Base-by-base conservation (phyloP, 2,329 filamentous ascomycete genomes). In the Arthrinium puccinioides region DNA sequence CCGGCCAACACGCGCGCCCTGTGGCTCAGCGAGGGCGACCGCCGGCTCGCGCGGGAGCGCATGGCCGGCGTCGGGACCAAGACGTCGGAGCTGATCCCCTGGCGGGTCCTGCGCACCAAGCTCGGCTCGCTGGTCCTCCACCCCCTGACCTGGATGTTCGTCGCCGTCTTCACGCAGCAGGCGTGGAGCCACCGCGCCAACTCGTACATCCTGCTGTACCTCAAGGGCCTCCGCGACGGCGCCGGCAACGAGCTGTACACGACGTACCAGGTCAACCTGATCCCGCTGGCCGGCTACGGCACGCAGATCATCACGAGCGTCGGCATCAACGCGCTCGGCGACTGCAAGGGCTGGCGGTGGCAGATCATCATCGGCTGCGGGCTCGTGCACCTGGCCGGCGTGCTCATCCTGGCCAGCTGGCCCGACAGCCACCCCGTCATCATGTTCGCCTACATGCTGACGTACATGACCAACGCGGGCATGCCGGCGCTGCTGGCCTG, bases 291-390 rank as follows among this genome's bases (percentile, higher is more conserved):
- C 10, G 50, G 50, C 8, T 52, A 51, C 14, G 44, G 45, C 4
- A 46, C 52, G 15, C 48, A 60, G 37, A 63, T 63, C 9, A 42
- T 60, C 10, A 56, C 54, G 7, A 63, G 55, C 16, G 42, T 63
- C 10, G 49, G 49, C 1, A 43, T 63, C 10, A 63, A 62, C 34
- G 54, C 53, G 5, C 29, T 63, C 0, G 60, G 58, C 0, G 60
- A 63, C 38, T 54, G 53, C 53, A 62, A 61, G 42, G 53, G 51
- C 18, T 63, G 60, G 60, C 53, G 60, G 7, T 63, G 60, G 60
- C 60, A 63, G 40, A 34, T 25, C 14, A 23, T n/a, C 14, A 51
- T 63, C 19, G 57, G 54, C 29, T 47, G 54, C 11, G 55, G 50
- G 11, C 50, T 53, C 3, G 36, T 61, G 9, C 53, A 58, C 34